Evolutionary conservation across 2,329 filamentous ascomycete species (phyloP), one percentile per base, ranked within the genome.

Genomic region (Colletotrichum sp.): DNA sequence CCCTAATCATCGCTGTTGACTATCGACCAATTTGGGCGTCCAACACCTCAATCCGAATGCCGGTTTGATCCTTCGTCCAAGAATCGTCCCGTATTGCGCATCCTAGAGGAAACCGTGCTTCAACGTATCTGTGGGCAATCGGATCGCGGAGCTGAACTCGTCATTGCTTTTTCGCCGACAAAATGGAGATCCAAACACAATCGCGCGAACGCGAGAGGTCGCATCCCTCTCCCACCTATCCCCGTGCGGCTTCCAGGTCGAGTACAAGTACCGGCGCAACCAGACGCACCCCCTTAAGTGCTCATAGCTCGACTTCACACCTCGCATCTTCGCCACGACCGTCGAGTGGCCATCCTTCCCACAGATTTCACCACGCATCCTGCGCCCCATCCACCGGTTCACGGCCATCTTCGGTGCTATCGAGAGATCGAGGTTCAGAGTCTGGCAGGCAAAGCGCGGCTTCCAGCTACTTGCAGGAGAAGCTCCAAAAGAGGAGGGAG

Each of bases 381-480:
- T 85, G 84, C 77, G 81, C 82, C 63, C 84, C 81, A 39, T 82
- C 82, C 16, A 77, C 80, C 10, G 78, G 82, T 8, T 84, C 86
- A 13, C 84, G 86, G 30, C 82, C 85, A 2, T 81, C 81, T 6
- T 85, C 87, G 2, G 84, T 84, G 70, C 77, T 88, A n/a, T 86
- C 86, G 13, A 83, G 86, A 77, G 85, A 88, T 74, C 81, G 84
- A 21, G 85, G 84, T 52, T 82, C 83, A 34, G 88, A 90, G 24
- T 82, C 84, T 5, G 78, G 81, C 6, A 84, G 85, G 18, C 86
- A 84, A 59, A 81, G 82, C 30, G 84, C 85, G 1, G 82, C 88
- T 16, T 92, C 90, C 0, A 87, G 83, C 18, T 89, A 91, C 67
- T 83, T 92, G 4, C 90, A 91, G 63, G 90, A 92, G 79, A 88